These are phyloP conservation scores for Leptoxyphium fumago DNA, from an alignment of 2,329 filamentous ascomycete species.

Conservation along the genomic window DNA sequence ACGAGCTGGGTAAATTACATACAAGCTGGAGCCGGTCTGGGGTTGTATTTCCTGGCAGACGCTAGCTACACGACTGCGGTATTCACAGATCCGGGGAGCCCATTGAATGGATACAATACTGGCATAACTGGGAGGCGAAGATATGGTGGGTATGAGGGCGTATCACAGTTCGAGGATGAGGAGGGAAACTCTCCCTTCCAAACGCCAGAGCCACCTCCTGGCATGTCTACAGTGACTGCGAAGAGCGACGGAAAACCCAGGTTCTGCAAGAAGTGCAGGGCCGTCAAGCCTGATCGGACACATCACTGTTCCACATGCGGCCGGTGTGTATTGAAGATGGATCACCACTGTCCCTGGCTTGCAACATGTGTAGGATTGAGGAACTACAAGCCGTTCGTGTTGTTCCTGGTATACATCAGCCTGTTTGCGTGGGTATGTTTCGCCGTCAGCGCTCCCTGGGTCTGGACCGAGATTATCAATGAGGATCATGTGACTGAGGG, in stretches of 20 bases:
- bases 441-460: constrained; percentile 62
- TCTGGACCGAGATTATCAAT: constrained; percentile 67
- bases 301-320: constrained; percentile 95
- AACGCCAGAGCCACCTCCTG: constrained; percentile 18
- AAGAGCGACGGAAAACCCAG: constrained; percentile 68
- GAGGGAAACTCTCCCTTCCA: constrained; percentile 14
- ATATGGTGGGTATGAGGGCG: constrained; percentile 53
- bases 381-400: constrained; percentile 90
- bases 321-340: constrained; percentile 96
- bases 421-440: constrained; percentile 76
- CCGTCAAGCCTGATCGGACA: constrained; percentile 82
- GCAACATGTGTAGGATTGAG: constrained; percentile 85
- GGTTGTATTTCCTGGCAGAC: constrained; percentile 66
- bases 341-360: constrained; percentile 97
- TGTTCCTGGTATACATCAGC: constrained; percentile 82
- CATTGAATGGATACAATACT: constrained; percentile 27
- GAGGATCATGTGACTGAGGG: constrained; percentile 60
- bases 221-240: constrained; percentile 64
- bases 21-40: constrained; percentile 45
- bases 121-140: constrained; percentile 5
- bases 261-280: constrained; percentile 96
- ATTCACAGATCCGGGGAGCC: constrained; percentile 74
- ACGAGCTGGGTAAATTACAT: constrained; percentile 6
- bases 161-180: constrained; percentile 56
- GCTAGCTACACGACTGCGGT: constrained; percentile 86